phyloP scores from a whole-genome alignment of 768 basidiomycete species.

The Lentinula detonsa region DNA sequence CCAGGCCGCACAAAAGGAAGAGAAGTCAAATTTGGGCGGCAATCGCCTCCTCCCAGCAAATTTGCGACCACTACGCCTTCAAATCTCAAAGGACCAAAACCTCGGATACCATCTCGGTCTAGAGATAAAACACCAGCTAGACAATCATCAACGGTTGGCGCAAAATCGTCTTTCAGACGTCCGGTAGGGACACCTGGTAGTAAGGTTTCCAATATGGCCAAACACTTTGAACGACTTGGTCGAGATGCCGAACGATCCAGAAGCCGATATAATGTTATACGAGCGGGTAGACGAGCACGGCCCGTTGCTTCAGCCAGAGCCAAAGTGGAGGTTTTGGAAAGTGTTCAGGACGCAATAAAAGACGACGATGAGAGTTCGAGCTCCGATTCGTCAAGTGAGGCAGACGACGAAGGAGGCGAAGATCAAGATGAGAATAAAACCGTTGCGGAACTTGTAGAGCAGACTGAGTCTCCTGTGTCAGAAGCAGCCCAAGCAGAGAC shows the following conservation, averaged over 20 bases:
- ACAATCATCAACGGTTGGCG: slow-evolving; percentile 30
- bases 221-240: slow-evolving; percentile 84
- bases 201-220: slow-evolving; percentile 84
- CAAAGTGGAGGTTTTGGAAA: slow-evolving; percentile 83
- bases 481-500: slow-evolving; percentile 18
- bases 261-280: slow-evolving; percentile 78
- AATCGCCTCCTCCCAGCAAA: slow-evolving; percentile 37
- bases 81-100: slow-evolving; percentile 29
- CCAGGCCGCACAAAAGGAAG: slow-evolving; percentile 21
- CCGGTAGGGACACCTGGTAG: slow-evolving; percentile 41
- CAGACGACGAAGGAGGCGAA: slow-evolving; percentile 28
- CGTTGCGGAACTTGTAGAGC: slow-evolving; percentile 18
- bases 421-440: slow-evolving; percentile 16
- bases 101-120: slow-evolving; percentile 28
- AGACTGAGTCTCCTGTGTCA: slow-evolving; percentile 19
- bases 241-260: slow-evolving; percentile 71
- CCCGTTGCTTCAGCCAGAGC: slow-evolving; percentile 88
- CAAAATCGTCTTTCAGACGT: slow-evolving; percentile 52
- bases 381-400: slow-evolving; percentile 45
- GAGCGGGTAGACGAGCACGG: slow-evolving; percentile 71
- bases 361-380: slow-evolving; percentile 70
- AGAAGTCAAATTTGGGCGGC: slow-evolving; percentile 37
- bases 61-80: slow-evolving; percentile 20
- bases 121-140: slow-evolving; percentile 41
- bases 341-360: slow-evolving; percentile 84